Evolutionary conservation across 176 grass and related monocot species (phyloP).

Genomic region (Rhynchospora pubera): DNA sequence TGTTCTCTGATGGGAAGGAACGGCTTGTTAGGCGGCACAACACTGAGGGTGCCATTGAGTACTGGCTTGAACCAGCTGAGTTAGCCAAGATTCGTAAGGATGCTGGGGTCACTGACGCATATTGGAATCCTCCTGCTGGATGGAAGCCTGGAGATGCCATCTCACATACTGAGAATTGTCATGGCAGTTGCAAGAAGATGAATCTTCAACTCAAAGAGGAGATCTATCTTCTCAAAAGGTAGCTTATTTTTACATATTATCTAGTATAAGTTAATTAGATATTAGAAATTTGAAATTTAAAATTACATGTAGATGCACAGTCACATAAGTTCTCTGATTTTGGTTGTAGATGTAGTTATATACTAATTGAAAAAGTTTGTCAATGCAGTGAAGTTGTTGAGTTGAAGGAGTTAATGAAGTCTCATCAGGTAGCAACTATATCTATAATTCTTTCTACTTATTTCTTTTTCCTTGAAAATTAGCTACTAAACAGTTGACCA

Average conservation of each 20-base stretch:
- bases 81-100: conserved; percentile 29
- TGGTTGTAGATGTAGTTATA: neutral
- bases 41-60: conserved; percentile 57
- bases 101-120: conserved; percentile 49
- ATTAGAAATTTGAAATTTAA: too few species aligned
- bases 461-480: neutral
- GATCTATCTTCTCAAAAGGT: conserved; percentile 29
- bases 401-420: neutral
- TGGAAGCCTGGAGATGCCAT: conserved; percentile 66
- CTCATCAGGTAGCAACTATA: neutral
- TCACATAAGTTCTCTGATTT: neutral
- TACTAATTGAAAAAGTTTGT: neutral
- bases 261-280: neutral
- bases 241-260: neutral
- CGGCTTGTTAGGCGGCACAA: conserved; percentile 52
- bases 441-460: neutral
- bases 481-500: neutral
- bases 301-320: too few species aligned
- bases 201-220: neutral
- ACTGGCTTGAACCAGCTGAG: conserved; percentile 72
- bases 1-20: conserved; percentile 28
- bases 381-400: neutral
- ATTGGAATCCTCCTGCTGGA: conserved; percentile 60
- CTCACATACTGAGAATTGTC: conserved; percentile 6
- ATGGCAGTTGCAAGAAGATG: conserved; percentile 1